Evolutionary conservation across 2,329 filamentous ascomycete genomes (phyloP).

Genomic region (Graphium sp.): DNA sequence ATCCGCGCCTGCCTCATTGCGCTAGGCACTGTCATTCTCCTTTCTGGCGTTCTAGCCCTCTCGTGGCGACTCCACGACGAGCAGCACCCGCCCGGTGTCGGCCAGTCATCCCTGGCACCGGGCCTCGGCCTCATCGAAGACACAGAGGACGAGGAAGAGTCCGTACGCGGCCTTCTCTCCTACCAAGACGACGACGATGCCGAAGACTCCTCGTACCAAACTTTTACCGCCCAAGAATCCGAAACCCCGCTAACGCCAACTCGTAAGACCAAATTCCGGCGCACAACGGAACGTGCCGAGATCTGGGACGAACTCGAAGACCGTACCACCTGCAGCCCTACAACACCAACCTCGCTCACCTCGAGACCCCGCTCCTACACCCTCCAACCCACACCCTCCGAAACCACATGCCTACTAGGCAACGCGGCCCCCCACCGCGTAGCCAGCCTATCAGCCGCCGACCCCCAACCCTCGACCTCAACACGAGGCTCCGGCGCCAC

Average conservation of each 20-base stretch:
- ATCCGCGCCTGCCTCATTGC: constrained; percentile 69
- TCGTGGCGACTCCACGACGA: constrained; percentile 86
- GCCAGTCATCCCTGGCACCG: constrained; percentile 58
- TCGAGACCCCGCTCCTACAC: constrained; percentile 29
- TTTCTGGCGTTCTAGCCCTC: constrained; percentile 75
- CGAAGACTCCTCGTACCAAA: constrained; percentile 7
- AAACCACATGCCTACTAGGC: constrained; percentile 21
- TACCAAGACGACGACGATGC: too few relatives aligned
- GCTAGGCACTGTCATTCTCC: constrained; percentile 69
- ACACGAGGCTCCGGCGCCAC: constrained; percentile 12
- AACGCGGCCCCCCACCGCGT: constrained; percentile 15
- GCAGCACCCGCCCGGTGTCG: constrained; percentile 40
- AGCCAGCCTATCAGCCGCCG: too few relatives aligned
- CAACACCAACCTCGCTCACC: constrained; percentile 19
- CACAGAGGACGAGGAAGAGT: constrained; percentile 40
- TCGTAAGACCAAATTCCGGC: constrained; percentile 27
- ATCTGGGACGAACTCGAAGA: constrained; percentile 86
- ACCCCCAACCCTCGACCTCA: too few relatives aligned
- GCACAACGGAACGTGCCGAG: constrained; percentile 54
- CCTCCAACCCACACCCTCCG: constrained; percentile 23
- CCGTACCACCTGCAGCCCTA: constrained; percentile 18
- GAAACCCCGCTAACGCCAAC: constrained; percentile 19
- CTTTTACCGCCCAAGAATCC: constrained; percentile 29
- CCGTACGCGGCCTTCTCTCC: constrained; percentile 24
- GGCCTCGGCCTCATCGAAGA: constrained; percentile 70